Percentiles rank a stretch among this genome's conserved stretches.
Conservation (phyloP, 1,139 yeast species). For the Pichia sp. region DNA sequence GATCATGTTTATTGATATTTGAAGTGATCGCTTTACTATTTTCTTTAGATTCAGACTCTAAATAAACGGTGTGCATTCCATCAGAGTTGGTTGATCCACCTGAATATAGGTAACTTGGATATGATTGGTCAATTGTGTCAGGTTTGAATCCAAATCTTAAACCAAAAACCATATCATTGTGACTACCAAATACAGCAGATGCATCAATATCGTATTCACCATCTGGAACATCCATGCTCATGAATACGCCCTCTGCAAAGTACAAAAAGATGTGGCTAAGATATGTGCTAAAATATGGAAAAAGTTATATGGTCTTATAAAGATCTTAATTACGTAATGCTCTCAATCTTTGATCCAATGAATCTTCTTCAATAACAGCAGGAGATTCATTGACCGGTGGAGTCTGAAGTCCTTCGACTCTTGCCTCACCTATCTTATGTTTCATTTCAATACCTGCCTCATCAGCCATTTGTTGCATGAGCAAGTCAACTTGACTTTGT, state of each 20-base stretch:
- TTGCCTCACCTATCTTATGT: constrained; percentile 39
- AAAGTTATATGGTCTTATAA: no score
- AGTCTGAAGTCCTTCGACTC: no score
- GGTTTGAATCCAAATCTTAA: constrained; percentile 25
- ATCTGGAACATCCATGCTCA: constrained; percentile 19
- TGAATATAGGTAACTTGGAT: constrained; percentile 6
- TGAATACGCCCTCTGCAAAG: background rate
- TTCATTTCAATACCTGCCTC: constrained; percentile 94
- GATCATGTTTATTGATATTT: constrained; percentile 5
- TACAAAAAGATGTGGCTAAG: no score
- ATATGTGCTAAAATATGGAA: no score
- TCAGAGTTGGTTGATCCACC: no score
- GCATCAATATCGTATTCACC: constrained; percentile 28
- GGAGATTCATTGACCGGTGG: no score
- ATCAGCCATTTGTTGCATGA: constrained; percentile 92
- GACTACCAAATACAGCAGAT: constrained; percentile 18
- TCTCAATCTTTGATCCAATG: constrained; percentile 75
- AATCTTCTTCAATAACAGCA: constrained; percentile 57
- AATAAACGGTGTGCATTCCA: constrained; percentile 1
- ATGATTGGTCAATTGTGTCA: constrained; percentile 21
- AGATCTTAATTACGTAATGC: constrained; percentile 44
- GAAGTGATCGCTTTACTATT: constrained; percentile 11
- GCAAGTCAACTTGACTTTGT: constrained; percentile 88
- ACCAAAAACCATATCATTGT: constrained; percentile 20
- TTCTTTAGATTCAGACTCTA: constrained; percentile 21